Conservation (phyloP, 2,329 filamentous ascomycete genomes). For the Claviceps cyperi region DNA sequence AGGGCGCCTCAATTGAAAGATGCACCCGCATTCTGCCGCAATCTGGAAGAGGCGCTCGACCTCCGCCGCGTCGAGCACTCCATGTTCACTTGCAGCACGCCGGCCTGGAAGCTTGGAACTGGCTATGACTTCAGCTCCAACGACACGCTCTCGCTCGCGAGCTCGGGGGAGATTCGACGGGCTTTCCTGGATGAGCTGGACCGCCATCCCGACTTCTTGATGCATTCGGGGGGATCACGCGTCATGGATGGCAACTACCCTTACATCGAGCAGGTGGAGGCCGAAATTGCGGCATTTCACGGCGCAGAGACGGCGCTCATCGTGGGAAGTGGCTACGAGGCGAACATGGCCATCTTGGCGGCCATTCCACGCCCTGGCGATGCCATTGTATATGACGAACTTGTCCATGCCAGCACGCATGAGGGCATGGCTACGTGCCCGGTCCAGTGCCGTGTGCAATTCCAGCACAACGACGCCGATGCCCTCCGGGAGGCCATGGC, state of each 20-base stretch:
- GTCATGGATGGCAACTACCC: conserved; percentile 50
- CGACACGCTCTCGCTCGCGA: conserved; percentile 47
- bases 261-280: conserved; percentile 35
- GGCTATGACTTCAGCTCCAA: conserved; percentile 47
- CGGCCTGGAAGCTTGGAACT: not conserved
- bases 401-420: conserved; percentile 51
- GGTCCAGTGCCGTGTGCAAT: conserved; percentile 28
- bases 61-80: conserved; percentile 10
- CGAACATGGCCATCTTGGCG: conserved; percentile 35
- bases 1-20: not conserved
- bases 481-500: conserved; percentile 23
- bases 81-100: conserved; percentile 13
- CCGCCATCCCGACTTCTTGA: conserved; percentile 17
- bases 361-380: conserved; percentile 37
- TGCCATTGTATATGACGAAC: conserved; percentile 47
- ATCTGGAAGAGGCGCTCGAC: conserved; percentile 20
- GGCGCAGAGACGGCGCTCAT: conserved; percentile 41
- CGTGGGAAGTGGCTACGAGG: conserved; percentile 44
- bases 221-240: conserved; percentile 41
- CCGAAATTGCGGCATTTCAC: conserved; percentile 45
- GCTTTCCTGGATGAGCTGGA: conserved; percentile 30
- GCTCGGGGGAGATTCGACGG: conserved; percentile 28
- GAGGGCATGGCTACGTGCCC: conserved; percentile 48
- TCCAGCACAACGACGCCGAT: conserved; percentile 29
- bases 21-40: conserved; percentile 6